Percentiles rank a stretch among this genome's conserved stretches.
phyloP scores from a whole-genome alignment of 1,284 basidiomycete species.

The Irpex lacteus region DNA sequence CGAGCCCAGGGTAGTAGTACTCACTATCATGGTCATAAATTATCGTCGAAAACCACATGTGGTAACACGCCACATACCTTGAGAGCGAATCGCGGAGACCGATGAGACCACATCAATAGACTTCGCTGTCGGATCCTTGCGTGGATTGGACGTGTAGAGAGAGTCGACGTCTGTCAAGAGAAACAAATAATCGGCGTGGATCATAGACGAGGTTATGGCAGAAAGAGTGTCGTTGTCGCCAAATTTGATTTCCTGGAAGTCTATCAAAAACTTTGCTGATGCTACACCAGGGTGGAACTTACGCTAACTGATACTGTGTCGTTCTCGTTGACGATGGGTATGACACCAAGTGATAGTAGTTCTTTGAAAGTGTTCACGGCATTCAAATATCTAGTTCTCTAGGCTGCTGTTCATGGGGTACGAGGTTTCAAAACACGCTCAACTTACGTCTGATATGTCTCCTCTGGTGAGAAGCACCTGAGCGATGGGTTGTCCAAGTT shows the following conservation, averaged over 20 bases:
- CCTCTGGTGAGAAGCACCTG: conserved; percentile 93
- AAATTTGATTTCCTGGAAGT: conserved; percentile 92
- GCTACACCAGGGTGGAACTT: conserved; percentile 31
- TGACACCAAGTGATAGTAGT: conserved; percentile 84
- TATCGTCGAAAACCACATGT: not conserved
- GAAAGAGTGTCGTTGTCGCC: conserved; percentile 99
- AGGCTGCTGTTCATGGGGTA: conserved; percentile 5
- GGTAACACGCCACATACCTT: conserved; percentile 52
- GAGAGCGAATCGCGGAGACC: conserved; percentile 74
- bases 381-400: conserved; percentile 92
- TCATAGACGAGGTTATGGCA: conserved; percentile 95
- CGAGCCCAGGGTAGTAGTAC: conserved; percentile 88
- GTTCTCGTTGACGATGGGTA: conserved; percentile 96
- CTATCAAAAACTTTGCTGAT: not conserved
- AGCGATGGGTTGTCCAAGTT: conserved; percentile 92
- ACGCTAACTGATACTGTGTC: conserved; percentile 95
- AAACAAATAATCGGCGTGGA: conserved; percentile 97
- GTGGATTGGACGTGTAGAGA: conserved; percentile 93
- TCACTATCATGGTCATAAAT: conserved; percentile 52
- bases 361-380: conserved; percentile 93
- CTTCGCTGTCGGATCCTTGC: conserved; percentile 82
- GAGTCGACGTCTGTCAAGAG: conserved; percentile 97
- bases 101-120: conserved; percentile 84
- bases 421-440: not conserved
- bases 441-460: conserved; percentile 92